Base-by-base conservation (phyloP, 306 rosid genomes). In the Gastrolobium villosum region DNA sequence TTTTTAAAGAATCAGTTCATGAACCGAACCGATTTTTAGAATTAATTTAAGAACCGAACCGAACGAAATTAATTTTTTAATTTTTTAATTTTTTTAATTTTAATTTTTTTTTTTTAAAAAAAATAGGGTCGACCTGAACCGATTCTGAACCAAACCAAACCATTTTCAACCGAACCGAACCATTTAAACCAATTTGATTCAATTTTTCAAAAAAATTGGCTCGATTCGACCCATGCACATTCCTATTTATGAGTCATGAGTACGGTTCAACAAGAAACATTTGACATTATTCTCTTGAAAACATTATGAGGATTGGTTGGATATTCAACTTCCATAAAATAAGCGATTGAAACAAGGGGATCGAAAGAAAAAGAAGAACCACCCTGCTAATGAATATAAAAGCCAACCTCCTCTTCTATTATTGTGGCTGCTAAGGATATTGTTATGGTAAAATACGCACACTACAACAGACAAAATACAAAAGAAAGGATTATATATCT, bases 401-500 rank as follows among this genome's bases (percentile, higher is more conserved):
- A 36, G 50, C 52, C 72, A 76, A 65, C 72, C 75, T 36, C 65
- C 50, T 32, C 34, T 60, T 39, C 55, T 73, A 80, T 80, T 37
- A 80, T 80, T 73, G 84, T 73, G 75, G 62, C 82, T 41, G 46
- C 69, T 48, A 61, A 68, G 40, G 39, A n/a, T 3, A 31, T 32
- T 11, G 13, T 49, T 67, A 2, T 68, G 46, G 37, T 37, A 46
- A 28, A 75, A 39, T 49, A 11, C n/a, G 1, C 43, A 41, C 13
- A 9, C 10, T 46, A 11, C 4, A 48, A 30, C 41, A 36, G 45
- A 70, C 74, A 52, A 76, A 70, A 70, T n/a, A 41, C 36, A 70
- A 52, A 65, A 10, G 10, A 40, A 28, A 71, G 41, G 63, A 28
- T 62, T 70, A 20, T 20, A 20, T 20, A 76, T 82, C 5, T 43